These are phyloP conservation scores for Ceratobasidium sp. DNA, from an alignment of 1,284 basidiomycete species.

Conservation along the genomic window DNA sequence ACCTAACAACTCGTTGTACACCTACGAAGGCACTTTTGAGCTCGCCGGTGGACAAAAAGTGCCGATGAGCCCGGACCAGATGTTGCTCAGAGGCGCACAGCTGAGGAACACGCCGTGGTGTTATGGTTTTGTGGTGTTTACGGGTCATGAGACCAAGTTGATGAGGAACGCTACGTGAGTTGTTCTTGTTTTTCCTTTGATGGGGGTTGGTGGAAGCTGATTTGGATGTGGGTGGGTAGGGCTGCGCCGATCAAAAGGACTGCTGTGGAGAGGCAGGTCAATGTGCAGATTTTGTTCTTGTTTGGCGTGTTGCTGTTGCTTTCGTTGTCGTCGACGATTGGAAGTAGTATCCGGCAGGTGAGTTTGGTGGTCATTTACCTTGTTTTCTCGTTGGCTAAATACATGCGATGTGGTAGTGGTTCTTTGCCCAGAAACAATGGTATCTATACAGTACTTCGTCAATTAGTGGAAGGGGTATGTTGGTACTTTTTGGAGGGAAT, in stretches of 20 bases:
- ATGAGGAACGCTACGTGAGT: conserved; percentile 93
- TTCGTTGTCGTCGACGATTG: conserved; percentile 92
- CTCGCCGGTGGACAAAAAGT: conserved; percentile 69
- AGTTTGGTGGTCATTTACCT: conserved; percentile 41
- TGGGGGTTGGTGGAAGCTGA: neutral
- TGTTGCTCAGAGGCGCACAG: conserved; percentile 94
- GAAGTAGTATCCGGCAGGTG: conserved; percentile 83
- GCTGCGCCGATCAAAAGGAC: conserved; percentile 97
- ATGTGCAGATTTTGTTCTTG: conserved; percentile 95
- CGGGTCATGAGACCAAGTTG: conserved; percentile 98
- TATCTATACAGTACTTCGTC: conserved; percentile 69
- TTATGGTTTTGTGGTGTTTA: conserved; percentile 94
- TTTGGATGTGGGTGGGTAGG: conserved; percentile 58
- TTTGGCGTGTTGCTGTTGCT: conserved; percentile 90
- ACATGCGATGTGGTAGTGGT: conserved; percentile 67
- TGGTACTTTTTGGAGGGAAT: neutral
- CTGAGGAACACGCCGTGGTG: conserved; percentile 97
- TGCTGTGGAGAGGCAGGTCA: conserved; percentile 96
- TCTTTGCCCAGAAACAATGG: conserved; percentile 86
- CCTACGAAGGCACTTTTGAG: conserved; percentile 87
- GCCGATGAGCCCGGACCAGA: conserved; percentile 94
- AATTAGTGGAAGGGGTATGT: conserved; percentile 58
- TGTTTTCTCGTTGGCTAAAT: conserved; percentile 49
- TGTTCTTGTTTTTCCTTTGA: conserved; percentile 12
- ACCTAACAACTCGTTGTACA: conserved; percentile 97